These are phyloP conservation scores for Selenicereus undatus DNA, from an alignment of 148 eudicot species.

Conservation along the genomic window DNA sequence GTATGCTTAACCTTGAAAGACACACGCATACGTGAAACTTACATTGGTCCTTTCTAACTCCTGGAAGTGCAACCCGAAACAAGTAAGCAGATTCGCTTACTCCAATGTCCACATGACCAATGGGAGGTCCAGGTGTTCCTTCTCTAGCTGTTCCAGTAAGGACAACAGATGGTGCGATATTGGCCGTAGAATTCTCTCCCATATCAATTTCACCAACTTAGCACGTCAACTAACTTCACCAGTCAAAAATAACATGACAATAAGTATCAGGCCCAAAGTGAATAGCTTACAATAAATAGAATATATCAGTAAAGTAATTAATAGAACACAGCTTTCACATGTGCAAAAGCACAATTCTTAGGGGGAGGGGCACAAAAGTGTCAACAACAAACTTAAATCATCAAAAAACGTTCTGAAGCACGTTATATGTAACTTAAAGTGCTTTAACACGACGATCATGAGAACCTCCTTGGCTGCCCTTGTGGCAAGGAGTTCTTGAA, in stretches of 20 bases:
- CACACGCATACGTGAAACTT: constrained; percentile 5
- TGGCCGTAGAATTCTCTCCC: constrained; percentile 22
- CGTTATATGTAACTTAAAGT: background rate
- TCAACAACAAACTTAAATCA: too few species aligned
- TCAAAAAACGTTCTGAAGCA: background rate
- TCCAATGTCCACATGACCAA: constrained; percentile 85
- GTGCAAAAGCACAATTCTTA: background rate
- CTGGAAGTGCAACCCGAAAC: constrained; percentile 82
- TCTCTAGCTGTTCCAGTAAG: constrained; percentile 66
- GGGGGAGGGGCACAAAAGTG: too few species aligned
- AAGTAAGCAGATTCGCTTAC: constrained; percentile 52
- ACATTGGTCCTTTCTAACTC: constrained; percentile 79
- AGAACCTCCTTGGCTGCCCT: background rate
- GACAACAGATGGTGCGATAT: constrained; percentile 25
- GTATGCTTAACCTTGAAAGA: background rate
- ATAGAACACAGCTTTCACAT: background rate
- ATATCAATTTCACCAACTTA: constrained; percentile 18
- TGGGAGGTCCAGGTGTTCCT: constrained; percentile 59
- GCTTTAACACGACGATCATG: background rate
- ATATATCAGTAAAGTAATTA: background rate
- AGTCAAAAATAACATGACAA: background rate
- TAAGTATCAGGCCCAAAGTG: background rate
- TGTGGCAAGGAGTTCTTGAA: background rate
- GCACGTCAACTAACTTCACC: constrained; percentile 1
- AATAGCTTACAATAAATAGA: background rate